Percentiles rank a stretch among this genome's conserved stretches.
Evolutionary conservation across 208 protist species (phyloP).

Genomic region (Endotrypanum monterogeii): DNA sequence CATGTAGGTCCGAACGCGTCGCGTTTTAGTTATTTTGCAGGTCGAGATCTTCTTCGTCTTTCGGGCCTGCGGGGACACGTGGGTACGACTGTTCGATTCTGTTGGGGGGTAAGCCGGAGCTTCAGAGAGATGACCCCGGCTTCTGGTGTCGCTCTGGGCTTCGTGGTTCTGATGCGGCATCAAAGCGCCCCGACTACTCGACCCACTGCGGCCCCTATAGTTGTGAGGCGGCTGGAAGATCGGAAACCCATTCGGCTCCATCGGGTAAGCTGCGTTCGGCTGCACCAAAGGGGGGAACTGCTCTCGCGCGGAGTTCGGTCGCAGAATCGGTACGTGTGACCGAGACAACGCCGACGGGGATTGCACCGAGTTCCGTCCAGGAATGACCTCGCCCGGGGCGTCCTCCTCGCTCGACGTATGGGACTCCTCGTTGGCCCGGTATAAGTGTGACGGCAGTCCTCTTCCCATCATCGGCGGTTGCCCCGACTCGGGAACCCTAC

Average conservation of each 20-base stretch:
- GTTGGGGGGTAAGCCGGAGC: constrained; percentile 13
- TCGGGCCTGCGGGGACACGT: not conserved
- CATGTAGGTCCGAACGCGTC: constrained; percentile 28
- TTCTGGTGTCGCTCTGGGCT: constrained; percentile 6
- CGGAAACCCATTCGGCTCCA: constrained; percentile 13
- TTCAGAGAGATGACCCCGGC: constrained; percentile 2
- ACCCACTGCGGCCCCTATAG: not conserved
- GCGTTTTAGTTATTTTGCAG: constrained; percentile 24
- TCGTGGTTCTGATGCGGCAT: not conserved
- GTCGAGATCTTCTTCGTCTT: constrained; percentile 17
- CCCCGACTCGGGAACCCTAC: not conserved
- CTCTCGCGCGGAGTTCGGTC: constrained; percentile 18
- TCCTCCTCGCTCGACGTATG: not conserved
- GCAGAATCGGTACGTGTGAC: not conserved
- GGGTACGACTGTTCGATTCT: constrained; percentile 2
- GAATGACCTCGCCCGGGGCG: not conserved
- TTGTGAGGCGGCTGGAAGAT: constrained; percentile 20
- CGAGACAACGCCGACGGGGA: constrained; percentile 1
- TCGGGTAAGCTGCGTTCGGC: constrained; percentile 3
- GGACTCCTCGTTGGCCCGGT: not conserved
- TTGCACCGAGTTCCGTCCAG: not conserved
- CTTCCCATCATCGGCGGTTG: not conserved
- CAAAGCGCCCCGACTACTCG: not conserved
- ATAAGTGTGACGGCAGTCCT: not conserved
- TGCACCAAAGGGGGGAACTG: constrained; percentile 16